phyloP scores from a whole-genome alignment of 2,329 filamentous ascomycete genomes.

The Xenosphaeropsis pyriputrescens region DNA sequence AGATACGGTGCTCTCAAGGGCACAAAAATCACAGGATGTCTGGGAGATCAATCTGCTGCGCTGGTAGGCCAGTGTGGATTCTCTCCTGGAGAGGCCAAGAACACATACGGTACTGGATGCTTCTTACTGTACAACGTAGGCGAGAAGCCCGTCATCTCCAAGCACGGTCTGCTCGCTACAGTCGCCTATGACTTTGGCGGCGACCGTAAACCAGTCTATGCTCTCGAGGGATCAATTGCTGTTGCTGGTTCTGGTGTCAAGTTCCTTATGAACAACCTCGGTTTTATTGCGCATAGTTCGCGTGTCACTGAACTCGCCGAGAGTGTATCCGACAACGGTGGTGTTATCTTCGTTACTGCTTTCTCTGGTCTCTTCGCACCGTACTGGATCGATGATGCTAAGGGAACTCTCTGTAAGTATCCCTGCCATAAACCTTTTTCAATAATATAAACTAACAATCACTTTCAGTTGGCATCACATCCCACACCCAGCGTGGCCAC shows the following conservation, averaged over 20 bases:
- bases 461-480: constrained; percentile 43
- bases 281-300: constrained; percentile 42
- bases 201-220: constrained; percentile 52
- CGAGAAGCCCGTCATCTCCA: constrained; percentile 63
- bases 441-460: neutral
- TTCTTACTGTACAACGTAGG: constrained; percentile 78
- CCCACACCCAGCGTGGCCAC: constrained; percentile 55
- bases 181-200: constrained; percentile 64
- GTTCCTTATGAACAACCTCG: constrained; percentile 52
- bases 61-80: constrained; percentile 72
- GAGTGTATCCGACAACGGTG: constrained; percentile 51
- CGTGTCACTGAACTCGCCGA: constrained; percentile 51
- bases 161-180: constrained; percentile 61
- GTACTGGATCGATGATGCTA: constrained; percentile 64
- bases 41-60: constrained; percentile 72
- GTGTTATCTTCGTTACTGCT: constrained; percentile 55
- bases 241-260: constrained; percentile 66
- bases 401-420: constrained; percentile 49
- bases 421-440: neutral
- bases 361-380: constrained; percentile 62
- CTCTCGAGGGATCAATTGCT: constrained; percentile 63
- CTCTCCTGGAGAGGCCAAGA: constrained; percentile 62
- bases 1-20: constrained; percentile 47
- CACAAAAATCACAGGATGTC: constrained; percentile 57
- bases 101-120: constrained; percentile 76